Base-by-base conservation (phyloP, 495 filamentous ascomycete genomes). In the Eremomyces bilateralis region DNA sequence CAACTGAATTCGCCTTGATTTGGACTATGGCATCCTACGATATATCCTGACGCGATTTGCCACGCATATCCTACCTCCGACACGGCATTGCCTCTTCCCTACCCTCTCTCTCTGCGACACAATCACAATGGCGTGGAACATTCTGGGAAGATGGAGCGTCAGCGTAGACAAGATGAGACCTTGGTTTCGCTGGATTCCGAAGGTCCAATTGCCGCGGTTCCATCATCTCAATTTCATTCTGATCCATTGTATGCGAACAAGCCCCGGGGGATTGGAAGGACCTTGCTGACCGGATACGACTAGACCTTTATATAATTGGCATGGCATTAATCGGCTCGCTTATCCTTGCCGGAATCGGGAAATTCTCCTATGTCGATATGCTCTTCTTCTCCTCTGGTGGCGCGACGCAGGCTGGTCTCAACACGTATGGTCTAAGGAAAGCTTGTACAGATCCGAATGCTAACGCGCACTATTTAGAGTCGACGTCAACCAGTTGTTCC, bases 391-490 rank as follows among this genome's bases (percentile, higher is more conserved):
- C 74, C 10, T 64, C 62, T 39, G 83, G 90, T 11, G 63, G 75
- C 22, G 69, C 77, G 36, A 94, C 84, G 1, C 88, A 99, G 51
- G 85, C 80, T 32, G 88, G 88, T 0, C 58, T 99, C 38, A 97
- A 97, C 53, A 74, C 82, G 43, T 67, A 50, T 21, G 42, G 43
- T 19, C 3, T 10, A n/a, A n/a, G n/a, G n/a, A n/a, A n/a, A 20
- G 5, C 16, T 18, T 28, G 24, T 2, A n/a, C n/a, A n/a, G 27
- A 13, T 32, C 15, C 20, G 15, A 39, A 40, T 36, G 34, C 29
- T 46, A 15, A 53, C 13, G 35, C 29, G 19, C 13, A 17, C 15
- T 17, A 30, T 17, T 4, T 30, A 65, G 63, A 15, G 54, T 92
- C 29, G 69, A 94, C 46, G 34, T 84, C 21, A 93, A 91, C 48